These are phyloP conservation scores for Xylariaceae sp. DNA, from an alignment of 2,329 filamentous ascomycete species.

Conservation along the genomic window DNA sequence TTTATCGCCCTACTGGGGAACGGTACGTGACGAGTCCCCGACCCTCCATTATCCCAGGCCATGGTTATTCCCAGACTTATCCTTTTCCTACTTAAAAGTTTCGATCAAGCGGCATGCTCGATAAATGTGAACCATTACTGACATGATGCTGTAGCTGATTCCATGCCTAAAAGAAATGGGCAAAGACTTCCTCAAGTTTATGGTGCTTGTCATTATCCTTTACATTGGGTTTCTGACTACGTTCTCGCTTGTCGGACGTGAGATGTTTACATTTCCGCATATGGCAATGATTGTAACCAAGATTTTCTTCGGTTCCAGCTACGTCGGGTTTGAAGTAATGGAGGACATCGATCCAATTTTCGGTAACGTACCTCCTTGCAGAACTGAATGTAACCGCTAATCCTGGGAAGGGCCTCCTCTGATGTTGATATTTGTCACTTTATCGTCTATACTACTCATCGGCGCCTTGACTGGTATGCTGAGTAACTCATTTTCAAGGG, in stretches of 20 bases:
- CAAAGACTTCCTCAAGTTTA: conserved; percentile 76
- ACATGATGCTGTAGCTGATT: conserved; percentile 50
- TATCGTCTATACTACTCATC: conserved; percentile 75
- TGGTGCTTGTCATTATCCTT: conserved; percentile 67
- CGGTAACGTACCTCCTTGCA: conserved; percentile 22
- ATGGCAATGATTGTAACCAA: conserved; percentile 77
- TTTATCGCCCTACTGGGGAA: conserved; percentile 86
- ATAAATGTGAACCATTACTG: no score
- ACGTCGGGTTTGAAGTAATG: conserved; percentile 69
- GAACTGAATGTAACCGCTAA: conserved; percentile 6
- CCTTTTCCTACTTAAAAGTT: no score
- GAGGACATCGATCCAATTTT: conserved; percentile 54
- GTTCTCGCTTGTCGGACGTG: conserved; percentile 72
- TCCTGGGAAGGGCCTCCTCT: conserved; percentile 43
- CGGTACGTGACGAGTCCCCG: conserved; percentile 28
- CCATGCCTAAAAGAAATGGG: conserved; percentile 93
- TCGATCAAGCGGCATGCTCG: no score
- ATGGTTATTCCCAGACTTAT: no score
- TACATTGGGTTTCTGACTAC: conserved; percentile 89
- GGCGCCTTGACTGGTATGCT: conserved; percentile 75
- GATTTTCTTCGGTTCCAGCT: conserved; percentile 76
- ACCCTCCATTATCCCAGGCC: no score
- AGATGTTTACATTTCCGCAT: conserved; percentile 56
- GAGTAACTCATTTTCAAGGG: conserved; percentile 67
- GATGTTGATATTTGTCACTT: conserved; percentile 69